These are phyloP conservation scores for Bothia castanella DNA, from an alignment of 1,284 basidiomycete species.

Conservation along the genomic window DNA sequence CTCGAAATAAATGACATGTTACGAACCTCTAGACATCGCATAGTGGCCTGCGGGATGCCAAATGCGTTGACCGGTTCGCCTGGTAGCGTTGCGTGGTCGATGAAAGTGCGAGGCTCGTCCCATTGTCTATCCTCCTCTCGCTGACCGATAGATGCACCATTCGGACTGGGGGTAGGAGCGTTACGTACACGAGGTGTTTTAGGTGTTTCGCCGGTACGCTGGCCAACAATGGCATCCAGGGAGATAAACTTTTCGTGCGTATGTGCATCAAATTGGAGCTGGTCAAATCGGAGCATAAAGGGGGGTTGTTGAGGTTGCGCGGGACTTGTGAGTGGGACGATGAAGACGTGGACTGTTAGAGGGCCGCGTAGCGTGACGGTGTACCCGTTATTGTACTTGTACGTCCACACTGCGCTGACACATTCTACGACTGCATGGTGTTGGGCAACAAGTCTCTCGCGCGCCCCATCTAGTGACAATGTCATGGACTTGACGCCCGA, in stretches of 20 bases:
- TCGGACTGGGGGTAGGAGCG: conserved; percentile 40
- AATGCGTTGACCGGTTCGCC: conserved; percentile 79
- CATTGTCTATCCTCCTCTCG: conserved; percentile 52
- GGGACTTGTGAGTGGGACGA: conserved; percentile 33
- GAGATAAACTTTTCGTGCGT: conserved; percentile 65
- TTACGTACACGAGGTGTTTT: conserved; percentile 39
- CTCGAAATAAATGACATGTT: background rate
- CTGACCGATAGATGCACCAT: conserved; percentile 25
- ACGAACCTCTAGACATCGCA: conserved; percentile 75
- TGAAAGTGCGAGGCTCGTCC: conserved; percentile 56
- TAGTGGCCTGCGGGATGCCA: conserved; percentile 79
- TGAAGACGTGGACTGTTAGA: conserved; percentile 56
- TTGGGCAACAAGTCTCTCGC: conserved; percentile 50
- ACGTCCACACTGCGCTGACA: conserved; percentile 68
- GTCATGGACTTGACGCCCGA: conserved; percentile 78
- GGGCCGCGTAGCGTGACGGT: conserved; percentile 68
- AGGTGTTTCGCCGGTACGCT: conserved; percentile 40
- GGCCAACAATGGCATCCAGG: conserved; percentile 54
- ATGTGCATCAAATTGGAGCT: conserved; percentile 65
- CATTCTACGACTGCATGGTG: conserved; percentile 64
- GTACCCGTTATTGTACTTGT: conserved; percentile 70
- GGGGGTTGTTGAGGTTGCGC: conserved; percentile 22
- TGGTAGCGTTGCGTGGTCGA: conserved; percentile 61
- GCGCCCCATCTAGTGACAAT: conserved; percentile 64
- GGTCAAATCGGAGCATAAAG: conserved; percentile 56